Base-by-base conservation (phyloP, 257 asterid genomes). In the Avicennia marina region DNA sequence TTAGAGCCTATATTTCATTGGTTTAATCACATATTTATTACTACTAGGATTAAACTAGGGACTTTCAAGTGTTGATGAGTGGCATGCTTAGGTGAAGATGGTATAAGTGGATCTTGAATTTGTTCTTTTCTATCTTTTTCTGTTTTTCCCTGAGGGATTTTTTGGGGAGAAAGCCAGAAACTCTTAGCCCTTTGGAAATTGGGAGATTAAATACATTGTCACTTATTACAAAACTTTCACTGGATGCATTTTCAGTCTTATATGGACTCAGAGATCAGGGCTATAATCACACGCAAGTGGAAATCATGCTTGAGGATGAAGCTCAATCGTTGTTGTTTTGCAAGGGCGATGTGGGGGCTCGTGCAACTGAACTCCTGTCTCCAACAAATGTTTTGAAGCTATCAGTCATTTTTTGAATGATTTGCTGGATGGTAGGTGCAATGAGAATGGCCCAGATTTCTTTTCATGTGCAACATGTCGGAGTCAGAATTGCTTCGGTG, bases 251-350 rank as follows among this genome's bases (percentile, higher is more conserved):
- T 67, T 42, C 87, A 85, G 95, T 69, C 93, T 13, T 89, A 89
- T 56, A 89, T 89, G 97, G 97, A 86, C 63, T 81, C 95, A 0
- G 97, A 89, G 74, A 89, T 89, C 59, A 80, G 93, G 74, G 95
- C 97, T 33, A 86, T 89, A 56, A 86, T 89, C 97, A 36, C 96
- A 89, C 27, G 54, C 36, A 8, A 58, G 70, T 10, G 90, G 70
- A 0, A 84, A 74, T 38, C 91, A 39, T 68, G 91, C 94, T 73
- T 79, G 72, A 79, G 52, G 63, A 16, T 42, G 71, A 44, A 43
- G 53, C 34, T 59, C 63, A 58, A 59, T 72, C 33, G 50, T 59
- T 60, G 34, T 63, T 18, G 60, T 47, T 57, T 41, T 63, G 52
- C 57, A 45, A 62, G 59, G 46, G 64, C 53, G 70, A 58, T 39